These are phyloP conservation scores for Neoboletus magnificus DNA, from an alignment of 768 basidiomycete genomes.

Conservation along the genomic window DNA sequence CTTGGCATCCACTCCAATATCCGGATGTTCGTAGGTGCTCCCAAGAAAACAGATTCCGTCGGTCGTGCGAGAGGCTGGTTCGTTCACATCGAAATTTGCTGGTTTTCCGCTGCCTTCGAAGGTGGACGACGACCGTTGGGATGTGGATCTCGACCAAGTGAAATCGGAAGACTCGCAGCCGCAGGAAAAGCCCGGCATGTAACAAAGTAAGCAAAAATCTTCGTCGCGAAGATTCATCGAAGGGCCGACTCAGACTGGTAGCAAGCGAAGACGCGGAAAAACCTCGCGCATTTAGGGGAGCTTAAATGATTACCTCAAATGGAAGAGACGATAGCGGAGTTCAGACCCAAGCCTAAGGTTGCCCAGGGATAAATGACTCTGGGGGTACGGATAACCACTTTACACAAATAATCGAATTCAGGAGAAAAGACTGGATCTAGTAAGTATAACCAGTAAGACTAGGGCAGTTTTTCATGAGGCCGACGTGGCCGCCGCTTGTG, in stretches of 20 bases:
- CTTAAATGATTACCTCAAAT: not conserved
- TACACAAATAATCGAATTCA: too few relatives aligned
- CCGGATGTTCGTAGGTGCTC: not conserved
- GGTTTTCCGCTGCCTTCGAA: not conserved
- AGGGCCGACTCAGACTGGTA: not conserved
- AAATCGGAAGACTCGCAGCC: not conserved
- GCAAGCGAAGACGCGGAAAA: not conserved
- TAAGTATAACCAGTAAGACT: conserved; percentile 33
- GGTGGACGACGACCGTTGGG: not conserved
- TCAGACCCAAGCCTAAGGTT: too few relatives aligned
- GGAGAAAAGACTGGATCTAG: conserved; percentile 4
- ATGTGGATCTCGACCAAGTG: conserved; percentile 6
- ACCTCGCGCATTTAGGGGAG: not conserved
- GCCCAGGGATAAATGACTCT: too few relatives aligned
- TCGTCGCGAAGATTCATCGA: conserved; percentile 8
- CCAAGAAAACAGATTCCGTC: not conserved
- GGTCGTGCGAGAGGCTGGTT: not conserved
- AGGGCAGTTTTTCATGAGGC: conserved; percentile 31
- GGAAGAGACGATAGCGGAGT: conserved; percentile 1
- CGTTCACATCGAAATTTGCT: not conserved
- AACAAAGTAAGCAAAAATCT: conserved; percentile 8
- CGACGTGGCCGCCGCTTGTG: conserved; percentile 43
- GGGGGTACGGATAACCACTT: too few relatives aligned
- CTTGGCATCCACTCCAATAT: not conserved
- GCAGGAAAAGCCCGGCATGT: not conserved